Conservation (phyloP, 495 filamentous ascomycete genomes). For the Staphylotrichum longicolle region DNA sequence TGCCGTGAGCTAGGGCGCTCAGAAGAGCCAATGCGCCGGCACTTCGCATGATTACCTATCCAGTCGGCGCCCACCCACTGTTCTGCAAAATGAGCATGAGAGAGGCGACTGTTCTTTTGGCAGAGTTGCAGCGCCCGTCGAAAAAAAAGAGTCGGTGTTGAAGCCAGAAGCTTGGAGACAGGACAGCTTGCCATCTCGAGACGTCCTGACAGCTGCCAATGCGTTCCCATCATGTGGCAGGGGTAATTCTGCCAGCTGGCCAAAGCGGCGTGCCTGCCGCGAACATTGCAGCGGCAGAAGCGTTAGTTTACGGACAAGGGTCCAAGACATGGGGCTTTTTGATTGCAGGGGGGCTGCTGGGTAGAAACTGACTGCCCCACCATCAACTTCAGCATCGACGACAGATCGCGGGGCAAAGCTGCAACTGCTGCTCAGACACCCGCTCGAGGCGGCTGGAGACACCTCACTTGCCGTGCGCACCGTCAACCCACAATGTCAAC, state of each 20-base stretch:
- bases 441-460: too few species aligned
- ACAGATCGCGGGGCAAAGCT: too few species aligned
- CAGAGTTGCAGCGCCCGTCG: not conserved
- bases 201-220: slow-evolving; percentile 22
- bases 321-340: not conserved
- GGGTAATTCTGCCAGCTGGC: too few species aligned
- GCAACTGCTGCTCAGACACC: too few species aligned
- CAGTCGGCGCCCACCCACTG: slow-evolving; percentile 15
- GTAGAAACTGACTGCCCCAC: slow-evolving; percentile 8
- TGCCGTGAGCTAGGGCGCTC: slow-evolving; percentile 32
- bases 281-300: too few species aligned
- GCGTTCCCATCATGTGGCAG: slow-evolving; percentile 16
- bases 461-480: not conserved
- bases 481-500: slow-evolving; percentile 22
- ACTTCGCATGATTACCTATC: slow-evolving; percentile 29
- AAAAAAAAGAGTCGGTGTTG: not conserved
- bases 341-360: too few species aligned
- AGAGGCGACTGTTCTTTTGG: not conserved
- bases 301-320: too few species aligned
- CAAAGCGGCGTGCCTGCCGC: too few species aligned
- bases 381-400: not conserved
- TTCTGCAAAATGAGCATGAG: slow-evolving; percentile 7
- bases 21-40: slow-evolving; percentile 36
- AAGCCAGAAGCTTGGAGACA: slow-evolving; percentile 11
- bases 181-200: slow-evolving; percentile 36